Evolutionary conservation across 306 rosid genomes (phyloP).

Genomic region (Prunus kanzakura): DNA sequence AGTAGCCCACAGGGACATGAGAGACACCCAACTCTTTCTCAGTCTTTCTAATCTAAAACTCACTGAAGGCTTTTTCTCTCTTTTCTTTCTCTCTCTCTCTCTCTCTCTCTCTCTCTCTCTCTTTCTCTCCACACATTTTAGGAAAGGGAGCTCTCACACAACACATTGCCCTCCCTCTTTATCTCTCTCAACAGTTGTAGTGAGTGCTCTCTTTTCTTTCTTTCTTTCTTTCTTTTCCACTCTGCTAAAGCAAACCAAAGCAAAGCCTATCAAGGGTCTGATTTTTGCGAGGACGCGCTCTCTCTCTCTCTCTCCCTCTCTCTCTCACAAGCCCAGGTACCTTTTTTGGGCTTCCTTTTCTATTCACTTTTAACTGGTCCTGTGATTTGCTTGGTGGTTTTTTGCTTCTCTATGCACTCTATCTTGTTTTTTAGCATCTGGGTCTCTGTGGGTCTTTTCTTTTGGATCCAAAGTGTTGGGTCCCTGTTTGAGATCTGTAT

Average conservation of each 20-base stretch:
- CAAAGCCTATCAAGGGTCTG: conserved; percentile 31
- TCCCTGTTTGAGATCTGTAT: conserved; percentile 37
- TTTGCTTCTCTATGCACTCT: conserved; percentile 23
- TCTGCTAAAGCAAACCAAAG: conserved; percentile 30
- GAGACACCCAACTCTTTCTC: conserved; percentile 21
- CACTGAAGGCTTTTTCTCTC: conserved; percentile 11
- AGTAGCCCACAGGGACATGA: conserved; percentile 36
- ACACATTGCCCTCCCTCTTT: conserved; percentile 20
- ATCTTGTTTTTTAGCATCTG: conserved; percentile 36
- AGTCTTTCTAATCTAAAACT: conserved; percentile 8
- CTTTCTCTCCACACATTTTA: conserved; percentile 38
- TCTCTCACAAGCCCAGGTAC: conserved; percentile 24
- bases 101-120: not conserved
- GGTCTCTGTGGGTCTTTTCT: conserved; percentile 29
- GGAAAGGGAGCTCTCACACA: conserved; percentile 22
- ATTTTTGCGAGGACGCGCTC: conserved; percentile 27
- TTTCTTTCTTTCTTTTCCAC: conserved; percentile 18
- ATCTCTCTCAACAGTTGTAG: conserved; percentile 24
- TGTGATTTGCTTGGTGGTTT: conserved; percentile 37
- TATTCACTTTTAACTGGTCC: conserved; percentile 34
- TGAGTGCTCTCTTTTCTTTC: conserved; percentile 18
- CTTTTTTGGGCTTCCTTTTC: conserved; percentile 34
- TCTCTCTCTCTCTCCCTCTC: conserved; percentile 4
- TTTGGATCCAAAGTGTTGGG: conserved; percentile 39
- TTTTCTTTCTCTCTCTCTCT: not conserved